Percentiles rank a stretch among this genome's conserved stretches.
These are phyloP conservation scores for Cryptococcus sp. DNA, from an alignment of 1,284 basidiomycete genomes.

Conservation along the genomic window DNA sequence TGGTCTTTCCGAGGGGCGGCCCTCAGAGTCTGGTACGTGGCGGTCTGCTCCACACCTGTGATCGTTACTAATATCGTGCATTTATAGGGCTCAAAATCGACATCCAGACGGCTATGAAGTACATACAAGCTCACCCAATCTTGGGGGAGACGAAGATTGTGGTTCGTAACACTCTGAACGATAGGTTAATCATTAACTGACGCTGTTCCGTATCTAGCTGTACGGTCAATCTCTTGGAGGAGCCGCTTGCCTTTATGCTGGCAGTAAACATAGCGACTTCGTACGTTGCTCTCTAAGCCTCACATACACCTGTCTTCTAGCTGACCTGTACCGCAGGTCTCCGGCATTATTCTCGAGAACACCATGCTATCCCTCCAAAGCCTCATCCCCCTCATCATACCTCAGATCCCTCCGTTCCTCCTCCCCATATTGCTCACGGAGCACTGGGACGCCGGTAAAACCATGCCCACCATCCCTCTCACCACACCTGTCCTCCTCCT, in stretches of 20 bases:
- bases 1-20: slow-evolving; percentile 73
- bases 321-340: slow-evolving; percentile 49
- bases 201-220: slow-evolving; percentile 42
- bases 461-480: slow-evolving; percentile 65
- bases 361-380: slow-evolving; percentile 78
- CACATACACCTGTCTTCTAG: not conserved
- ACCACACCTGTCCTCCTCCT: slow-evolving; percentile 81
- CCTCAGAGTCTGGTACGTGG: slow-evolving; percentile 73
- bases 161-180: slow-evolving; percentile 17
- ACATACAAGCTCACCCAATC: slow-evolving; percentile 64
- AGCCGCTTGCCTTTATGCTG: slow-evolving; percentile 87
- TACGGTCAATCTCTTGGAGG: slow-evolving; percentile 96
- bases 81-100: slow-evolving; percentile 68
- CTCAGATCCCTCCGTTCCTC: slow-evolving; percentile 62
- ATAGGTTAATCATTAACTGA: not conserved
- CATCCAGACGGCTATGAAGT: slow-evolving; percentile 68
- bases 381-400: slow-evolving; percentile 76
- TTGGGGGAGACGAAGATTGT: slow-evolving; percentile 69
- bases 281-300: slow-evolving; percentile 50
- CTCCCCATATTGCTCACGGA: slow-evolving; percentile 52
- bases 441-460: slow-evolving; percentile 78
- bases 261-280: slow-evolving; percentile 68
- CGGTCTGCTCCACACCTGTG: not conserved
- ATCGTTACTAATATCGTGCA: slow-evolving; percentile 6
- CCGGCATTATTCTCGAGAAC: slow-evolving; percentile 75